Base-by-base conservation (phyloP, 805 yeast genomes). In the Sporopachydermia quercuum region DNA sequence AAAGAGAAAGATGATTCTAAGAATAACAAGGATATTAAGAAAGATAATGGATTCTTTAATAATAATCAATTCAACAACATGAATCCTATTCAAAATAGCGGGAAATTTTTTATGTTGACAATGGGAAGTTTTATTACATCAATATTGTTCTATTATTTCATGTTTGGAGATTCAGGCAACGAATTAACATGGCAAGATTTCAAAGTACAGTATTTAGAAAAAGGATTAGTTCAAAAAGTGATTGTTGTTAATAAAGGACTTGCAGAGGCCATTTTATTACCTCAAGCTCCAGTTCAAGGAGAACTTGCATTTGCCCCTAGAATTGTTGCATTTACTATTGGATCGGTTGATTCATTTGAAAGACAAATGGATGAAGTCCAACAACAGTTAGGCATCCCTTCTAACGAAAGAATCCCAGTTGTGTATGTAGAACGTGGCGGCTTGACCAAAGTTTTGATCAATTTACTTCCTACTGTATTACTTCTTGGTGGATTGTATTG, bases 291-390 rank as follows among this genome's bases (percentile, higher is more conserved):
- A 56, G 69, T 18, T 62, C 61, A 33, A 52, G 53, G 40, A 50
- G 49, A 34, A 43, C 45, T 16, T 58, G 54, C 33, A 54, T 60
- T 13, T 38, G 51, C 57, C 4, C 70, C 63, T 45, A 43, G 46
- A 34, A 60, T 69, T 5, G 80, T 78, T 5, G 68, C 70, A 2
- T 87, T 87, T 62, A 79, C 94, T 11, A 84, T 87, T 50, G 96
- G 96, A 3, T 82, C 94, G 0, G 76, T 85, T 4, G 87, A 82
- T 47, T 66, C 74, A 16, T 83, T 87, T 52, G 96, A 87, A 60
- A 83, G 82, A 40, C 86, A 83, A 50, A 65, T 87, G 66, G 78
- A 74, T 43, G 68, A 66, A 36, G 68, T 78, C 8, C 94, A 86
- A 59, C 80, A 79, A 48, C 67, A 67, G 38, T 65, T 80, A 46